A percentile compares a stretch with the other conserved stretches of the same genome.
Conservation (phyloP, 164 flowering plant genomes). For the Umbellularia californica region DNA sequence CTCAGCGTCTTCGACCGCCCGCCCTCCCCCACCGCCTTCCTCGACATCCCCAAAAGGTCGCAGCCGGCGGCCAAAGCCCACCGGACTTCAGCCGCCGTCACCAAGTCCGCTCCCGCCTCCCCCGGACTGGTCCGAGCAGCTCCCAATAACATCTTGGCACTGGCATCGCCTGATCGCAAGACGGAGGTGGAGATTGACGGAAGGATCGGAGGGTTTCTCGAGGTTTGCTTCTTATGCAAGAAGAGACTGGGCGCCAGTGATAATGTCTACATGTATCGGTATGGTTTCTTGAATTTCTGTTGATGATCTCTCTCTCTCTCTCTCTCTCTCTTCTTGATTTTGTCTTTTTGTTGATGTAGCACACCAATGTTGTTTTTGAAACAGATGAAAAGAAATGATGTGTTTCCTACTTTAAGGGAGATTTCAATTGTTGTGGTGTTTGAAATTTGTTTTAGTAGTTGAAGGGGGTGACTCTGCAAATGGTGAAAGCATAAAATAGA, state of each 20-base stretch:
- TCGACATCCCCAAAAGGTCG: not conserved
- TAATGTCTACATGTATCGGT: not conserved
- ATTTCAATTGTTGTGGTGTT: too few relatives aligned
- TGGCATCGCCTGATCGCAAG: not conserved
- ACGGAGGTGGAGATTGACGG: not conserved
- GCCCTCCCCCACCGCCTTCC: not conserved
- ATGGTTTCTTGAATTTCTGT: not conserved
- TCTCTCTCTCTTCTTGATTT: not conserved
- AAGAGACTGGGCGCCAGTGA: not conserved
- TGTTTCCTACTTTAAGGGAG: too few relatives aligned
- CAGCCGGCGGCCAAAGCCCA: not conserved
- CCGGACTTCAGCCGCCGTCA: not conserved
- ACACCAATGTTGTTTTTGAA: too few relatives aligned
- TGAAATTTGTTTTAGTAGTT: too few relatives aligned
- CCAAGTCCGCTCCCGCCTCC: not conserved
- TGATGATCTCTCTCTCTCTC: too few relatives aligned
- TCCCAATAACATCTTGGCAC: not conserved
- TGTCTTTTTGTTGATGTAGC: too few relatives aligned
- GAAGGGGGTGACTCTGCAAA: too few relatives aligned
- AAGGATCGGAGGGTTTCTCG: not conserved
- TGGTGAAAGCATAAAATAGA: too few relatives aligned
- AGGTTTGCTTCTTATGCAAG: not conserved
- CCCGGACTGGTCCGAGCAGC: not conserved
- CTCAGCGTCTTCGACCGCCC: slow-evolving; percentile 1
- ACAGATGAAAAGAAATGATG: too few relatives aligned